Conservation (phyloP, 352 stramenopile species). For the Thraustochytrium striatum region DNA sequence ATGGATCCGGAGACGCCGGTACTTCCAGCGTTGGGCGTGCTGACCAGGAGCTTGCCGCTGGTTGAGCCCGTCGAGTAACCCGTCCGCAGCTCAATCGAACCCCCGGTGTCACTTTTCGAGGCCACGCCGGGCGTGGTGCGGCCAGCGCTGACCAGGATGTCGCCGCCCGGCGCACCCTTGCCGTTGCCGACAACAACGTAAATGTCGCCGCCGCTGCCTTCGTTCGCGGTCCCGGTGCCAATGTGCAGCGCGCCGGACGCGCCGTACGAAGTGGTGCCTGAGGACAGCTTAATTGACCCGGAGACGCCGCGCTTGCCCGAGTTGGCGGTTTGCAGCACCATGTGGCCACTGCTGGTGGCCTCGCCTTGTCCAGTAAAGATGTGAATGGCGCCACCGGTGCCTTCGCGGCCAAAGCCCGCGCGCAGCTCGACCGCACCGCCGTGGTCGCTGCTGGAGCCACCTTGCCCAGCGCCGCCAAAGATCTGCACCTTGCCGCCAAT, state of each 20-base stretch:
- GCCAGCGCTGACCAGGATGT: constrained; percentile 56
- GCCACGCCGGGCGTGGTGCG: no score
- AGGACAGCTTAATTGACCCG: constrained; percentile 59
- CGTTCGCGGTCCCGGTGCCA: constrained; percentile 57
- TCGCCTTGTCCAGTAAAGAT: constrained; percentile 40
- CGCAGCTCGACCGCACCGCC: constrained; percentile 58
- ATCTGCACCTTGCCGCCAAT: constrained; percentile 50
- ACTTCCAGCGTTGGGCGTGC: constrained; percentile 59
- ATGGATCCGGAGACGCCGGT: constrained; percentile 52
- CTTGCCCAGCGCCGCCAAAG: constrained; percentile 53
- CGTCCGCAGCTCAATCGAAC: constrained; percentile 58
- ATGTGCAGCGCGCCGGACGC: constrained; percentile 58
- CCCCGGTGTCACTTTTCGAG: constrained; percentile 56
- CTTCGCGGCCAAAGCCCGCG: constrained; percentile 47
- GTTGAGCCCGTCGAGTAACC: constrained; percentile 50
- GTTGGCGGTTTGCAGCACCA: constrained; percentile 1
- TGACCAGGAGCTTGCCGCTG: constrained; percentile 57
- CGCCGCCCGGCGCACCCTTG: constrained; percentile 53
- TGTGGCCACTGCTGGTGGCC: not conserved
- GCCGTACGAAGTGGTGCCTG: constrained; percentile 53
- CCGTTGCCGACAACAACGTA: constrained; percentile 56
- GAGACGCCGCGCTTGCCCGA: constrained; percentile 53
- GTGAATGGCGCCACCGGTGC: constrained; percentile 3
- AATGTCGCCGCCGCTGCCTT: constrained; percentile 59
- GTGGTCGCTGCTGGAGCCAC: constrained; percentile 7